phyloP scores from a whole-genome alignment of 148 eudicot species.

The Spergularia marina region DNA sequence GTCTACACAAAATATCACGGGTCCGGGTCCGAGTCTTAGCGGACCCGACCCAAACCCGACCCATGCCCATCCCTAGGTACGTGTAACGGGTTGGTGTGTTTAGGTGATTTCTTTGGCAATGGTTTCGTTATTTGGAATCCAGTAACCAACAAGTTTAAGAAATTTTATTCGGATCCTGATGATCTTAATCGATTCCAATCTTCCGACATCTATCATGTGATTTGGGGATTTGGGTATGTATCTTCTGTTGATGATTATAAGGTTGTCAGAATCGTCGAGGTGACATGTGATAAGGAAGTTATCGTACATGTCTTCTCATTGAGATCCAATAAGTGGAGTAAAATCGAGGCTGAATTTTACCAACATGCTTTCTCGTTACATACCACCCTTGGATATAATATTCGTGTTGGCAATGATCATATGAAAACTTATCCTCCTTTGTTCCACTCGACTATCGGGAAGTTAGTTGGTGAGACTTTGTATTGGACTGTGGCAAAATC shows the following conservation, averaged over 20 bases:
- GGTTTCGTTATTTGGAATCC: background rate
- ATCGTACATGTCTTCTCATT: background rate
- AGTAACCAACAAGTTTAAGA: background rate
- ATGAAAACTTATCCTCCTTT: no score
- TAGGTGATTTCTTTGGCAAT: background rate
- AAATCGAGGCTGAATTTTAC: background rate
- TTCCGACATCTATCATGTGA: background rate
- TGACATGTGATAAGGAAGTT: background rate
- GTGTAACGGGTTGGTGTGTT: conserved; percentile 13
- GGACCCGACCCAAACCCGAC: no score
- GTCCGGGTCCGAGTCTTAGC: no score
- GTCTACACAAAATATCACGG: no score
- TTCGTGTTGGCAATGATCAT: no score
- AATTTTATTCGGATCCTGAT: background rate
- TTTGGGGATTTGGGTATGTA: conserved; percentile 6
- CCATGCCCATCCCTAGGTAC: no score
- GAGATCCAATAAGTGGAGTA: background rate
- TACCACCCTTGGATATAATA: no score
- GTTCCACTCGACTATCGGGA: background rate
- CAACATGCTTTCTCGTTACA: background rate
- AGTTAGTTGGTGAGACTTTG: background rate
- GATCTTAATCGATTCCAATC: background rate
- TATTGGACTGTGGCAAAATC: background rate
- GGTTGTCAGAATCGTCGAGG: background rate
- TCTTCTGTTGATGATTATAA: background rate